Percentiles rank a stretch among this genome's conserved stretches.
phyloP scores from a whole-genome alignment of 257 asterid species.

The Przewalskia tangutica region DNA sequence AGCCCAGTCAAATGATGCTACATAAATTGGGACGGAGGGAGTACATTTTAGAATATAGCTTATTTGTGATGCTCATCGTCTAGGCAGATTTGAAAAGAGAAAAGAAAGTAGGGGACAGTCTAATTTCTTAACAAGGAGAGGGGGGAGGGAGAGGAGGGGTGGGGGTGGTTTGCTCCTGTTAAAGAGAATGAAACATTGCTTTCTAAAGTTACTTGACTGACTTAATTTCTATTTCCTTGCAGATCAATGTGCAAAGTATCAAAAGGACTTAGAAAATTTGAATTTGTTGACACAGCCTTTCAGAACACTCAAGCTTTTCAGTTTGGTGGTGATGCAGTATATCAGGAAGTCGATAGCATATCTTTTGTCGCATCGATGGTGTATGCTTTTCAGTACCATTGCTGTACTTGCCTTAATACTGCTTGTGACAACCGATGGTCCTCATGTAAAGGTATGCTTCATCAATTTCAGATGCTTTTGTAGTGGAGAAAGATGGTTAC shows the following conservation, averaged over 20 bases:
- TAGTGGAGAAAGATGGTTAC: background rate
- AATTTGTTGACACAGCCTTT: slow-evolving; percentile 57
- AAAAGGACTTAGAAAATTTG: slow-evolving; percentile 52
- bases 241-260: slow-evolving; percentile 53
- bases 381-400: slow-evolving; percentile 29
- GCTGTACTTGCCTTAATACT: slow-evolving; percentile 21
- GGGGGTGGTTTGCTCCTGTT: background rate
- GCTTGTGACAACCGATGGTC: slow-evolving; percentile 46
- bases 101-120: background rate
- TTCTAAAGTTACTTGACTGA: background rate
- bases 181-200: background rate
- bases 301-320: slow-evolving; percentile 56
- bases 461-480: background rate
- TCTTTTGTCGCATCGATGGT: slow-evolving; percentile 55
- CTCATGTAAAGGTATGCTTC: slow-evolving; percentile 59
- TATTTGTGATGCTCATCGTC: background rate
- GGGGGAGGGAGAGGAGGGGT: too few species aligned
- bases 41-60: background rate
- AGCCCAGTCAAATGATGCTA: too few species aligned
- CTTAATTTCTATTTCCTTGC: slow-evolving; percentile 21
- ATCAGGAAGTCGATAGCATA: slow-evolving; percentile 41
- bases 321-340: slow-evolving; percentile 42
- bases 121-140: background rate
- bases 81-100: background rate
- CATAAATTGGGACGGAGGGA: too few species aligned